Conservation (phyloP, 208 protist genomes). For the Tetramitus jugosus region DNA sequence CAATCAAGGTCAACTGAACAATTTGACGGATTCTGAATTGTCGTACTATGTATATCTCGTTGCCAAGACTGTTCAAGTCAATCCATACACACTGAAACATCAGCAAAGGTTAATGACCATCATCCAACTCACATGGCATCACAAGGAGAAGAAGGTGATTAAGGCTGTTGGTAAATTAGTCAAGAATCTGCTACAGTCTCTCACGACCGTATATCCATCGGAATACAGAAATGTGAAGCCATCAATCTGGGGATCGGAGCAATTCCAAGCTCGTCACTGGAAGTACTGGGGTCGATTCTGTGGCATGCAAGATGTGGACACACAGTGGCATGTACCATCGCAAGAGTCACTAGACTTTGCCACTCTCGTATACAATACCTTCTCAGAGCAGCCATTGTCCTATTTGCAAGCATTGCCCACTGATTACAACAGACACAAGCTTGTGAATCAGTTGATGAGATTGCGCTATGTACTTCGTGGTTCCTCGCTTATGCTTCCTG, state of each 20-base stretch:
- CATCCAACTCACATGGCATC: not conserved
- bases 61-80: not conserved
- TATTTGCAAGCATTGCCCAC: not conserved
- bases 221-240: conserved; percentile 2
- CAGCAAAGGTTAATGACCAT: not conserved
- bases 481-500: not conserved
- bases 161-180: conserved; percentile 15
- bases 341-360: not conserved
- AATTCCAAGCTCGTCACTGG: not conserved
- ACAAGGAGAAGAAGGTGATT: not conserved
- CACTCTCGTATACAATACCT: not conserved
- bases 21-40: not conserved
- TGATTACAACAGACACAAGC: too few relatives aligned
- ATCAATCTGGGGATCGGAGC: not conserved
- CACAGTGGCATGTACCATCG: conserved; percentile 19
- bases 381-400: not conserved
- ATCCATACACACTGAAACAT: not conserved
- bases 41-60: not conserved
- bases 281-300: not conserved
- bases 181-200: not conserved
- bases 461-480: not conserved
- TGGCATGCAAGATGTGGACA: not conserved
- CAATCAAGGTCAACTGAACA: not conserved
- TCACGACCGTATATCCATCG: not conserved
- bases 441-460: too few relatives aligned